Conservation (phyloP, 257 asterid genomes). For the Nicotiana tomentosiformis region DNA sequence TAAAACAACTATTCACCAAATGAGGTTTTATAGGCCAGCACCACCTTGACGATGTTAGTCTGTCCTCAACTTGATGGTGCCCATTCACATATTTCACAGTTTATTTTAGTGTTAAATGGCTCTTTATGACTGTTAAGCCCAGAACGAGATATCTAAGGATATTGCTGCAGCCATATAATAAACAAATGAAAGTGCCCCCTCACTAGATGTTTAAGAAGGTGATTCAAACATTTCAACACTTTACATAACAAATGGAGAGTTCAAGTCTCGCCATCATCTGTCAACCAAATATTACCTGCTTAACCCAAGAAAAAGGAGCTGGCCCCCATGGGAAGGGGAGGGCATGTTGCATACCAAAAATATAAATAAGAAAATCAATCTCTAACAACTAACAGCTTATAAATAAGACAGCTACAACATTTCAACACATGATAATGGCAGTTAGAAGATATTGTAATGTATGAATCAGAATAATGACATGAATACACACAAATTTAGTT, state of each 20-base stretch:
- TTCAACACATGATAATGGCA: not conserved
- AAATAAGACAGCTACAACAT: not conserved
- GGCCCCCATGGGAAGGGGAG: not conserved
- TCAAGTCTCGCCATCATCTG: not conserved
- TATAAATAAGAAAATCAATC: too few relatives aligned
- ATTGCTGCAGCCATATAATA: not conserved
- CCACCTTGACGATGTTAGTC: not conserved
- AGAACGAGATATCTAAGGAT: not conserved
- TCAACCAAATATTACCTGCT: not conserved
- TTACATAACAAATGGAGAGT: not conserved
- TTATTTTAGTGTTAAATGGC: not conserved
- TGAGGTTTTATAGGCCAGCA: not conserved
- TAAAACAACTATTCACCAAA: not conserved
- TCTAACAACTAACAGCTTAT: not conserved
- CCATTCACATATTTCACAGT: not conserved
- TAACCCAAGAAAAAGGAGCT: not conserved
- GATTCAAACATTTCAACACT: not conserved
- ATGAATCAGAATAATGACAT: not conserved
- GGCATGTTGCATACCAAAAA: not conserved
- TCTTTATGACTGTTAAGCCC: not conserved
- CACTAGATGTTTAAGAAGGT: not conserved
- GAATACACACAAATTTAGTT: not conserved
- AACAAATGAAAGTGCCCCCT: not conserved
- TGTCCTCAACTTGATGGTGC: not conserved
- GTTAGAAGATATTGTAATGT: not conserved